Conservation (phyloP, 805 yeast species). For the Gaillardinia entomophila region DNA sequence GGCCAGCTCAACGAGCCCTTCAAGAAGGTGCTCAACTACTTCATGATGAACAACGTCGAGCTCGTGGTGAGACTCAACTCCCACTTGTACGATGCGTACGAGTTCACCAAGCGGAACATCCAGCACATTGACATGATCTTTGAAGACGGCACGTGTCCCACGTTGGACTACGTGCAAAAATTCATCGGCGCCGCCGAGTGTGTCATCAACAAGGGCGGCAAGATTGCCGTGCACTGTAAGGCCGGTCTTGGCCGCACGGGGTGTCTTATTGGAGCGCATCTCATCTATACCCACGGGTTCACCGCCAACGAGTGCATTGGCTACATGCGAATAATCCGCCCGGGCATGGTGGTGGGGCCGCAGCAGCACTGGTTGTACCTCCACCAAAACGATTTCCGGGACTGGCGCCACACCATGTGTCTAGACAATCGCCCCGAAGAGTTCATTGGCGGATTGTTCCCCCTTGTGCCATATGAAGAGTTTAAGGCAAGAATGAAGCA, state of each 20-base stretch:
- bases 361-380: slow-evolving; percentile 98
- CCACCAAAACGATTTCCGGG: slow-evolving; percentile 93
- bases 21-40: slow-evolving; percentile 73
- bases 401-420: slow-evolving; percentile 91
- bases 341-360: slow-evolving; percentile 99
- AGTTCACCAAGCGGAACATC: slow-evolving; percentile 77
- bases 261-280: slow-evolving; percentile 93
- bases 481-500: slow-evolving; percentile 48
- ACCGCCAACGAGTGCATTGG: slow-evolving; percentile 97
- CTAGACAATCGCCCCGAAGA: slow-evolving; percentile 63
- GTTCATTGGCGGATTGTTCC: slow-evolving; percentile 60
- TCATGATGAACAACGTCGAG: slow-evolving; percentile 67
- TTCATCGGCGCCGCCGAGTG: slow-evolving; percentile 95
- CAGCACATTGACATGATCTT: slow-evolving; percentile 93
- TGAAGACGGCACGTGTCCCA: slow-evolving; percentile 98
- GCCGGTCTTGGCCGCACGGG: slow-evolving; percentile 99
- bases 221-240: slow-evolving; percentile 97
- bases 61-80: slow-evolving; percentile 90
- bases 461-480: slow-evolving; percentile 58
- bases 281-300: slow-evolving; percentile 93
- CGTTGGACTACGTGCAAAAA: slow-evolving; percentile 85
- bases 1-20: slow-evolving; percentile 68
- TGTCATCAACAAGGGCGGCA: slow-evolving; percentile 77
- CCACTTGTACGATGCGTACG: slow-evolving; percentile 78
- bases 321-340: slow-evolving; percentile 92